Base-by-base conservation (phyloP, 352 stramenopile species). In the Globisporangium takayamanum region DNA sequence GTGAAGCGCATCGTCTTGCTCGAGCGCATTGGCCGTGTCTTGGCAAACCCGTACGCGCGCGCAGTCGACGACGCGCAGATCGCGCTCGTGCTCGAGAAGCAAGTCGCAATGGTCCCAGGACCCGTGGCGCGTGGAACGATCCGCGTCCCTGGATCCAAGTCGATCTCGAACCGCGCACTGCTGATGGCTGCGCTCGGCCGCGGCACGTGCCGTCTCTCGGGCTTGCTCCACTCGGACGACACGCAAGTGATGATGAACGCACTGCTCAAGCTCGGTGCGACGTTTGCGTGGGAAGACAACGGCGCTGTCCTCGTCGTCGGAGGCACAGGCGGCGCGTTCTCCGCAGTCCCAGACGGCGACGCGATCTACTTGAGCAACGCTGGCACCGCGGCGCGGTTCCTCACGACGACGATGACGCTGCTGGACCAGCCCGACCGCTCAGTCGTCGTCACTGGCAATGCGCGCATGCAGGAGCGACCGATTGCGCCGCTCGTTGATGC, bases 171-270 rank as follows among this genome's bases (percentile, higher is more conserved):
- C 75, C 90, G 96, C 20, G 97, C 97, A 58, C 72, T 99, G 44
- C 78, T 99, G 25, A 84, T 99, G 60, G 93, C 96, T 0, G 95
- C 95, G 18, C 77, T 99, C 14, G 94, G 85, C 33, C 72, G 90
- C 15, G 94, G 92, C 20, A 30, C 67, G 45, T 93, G 84, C 60
- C 80, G 84, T 37, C 87, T 93, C 53, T 79, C 74, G 12, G 98
- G 98, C 25, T 74, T 99, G 16, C 71, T 99, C 53, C 95, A 98
- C 67, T 98, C 85, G 42, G 96, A 99, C 62, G 97, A 99, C 69
- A 99, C 98, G 52, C 86, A 94, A 42, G 97, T 98, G 62, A 99
- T 99, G 96, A 92, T 99, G 61, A 93, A 96, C 39, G 97, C 96
- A 25, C 75, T 99, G 7, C 80, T 96, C 59, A 90, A 91, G 41